phyloP scores from a whole-genome alignment of 805 yeast genomes.

The Kuraishia cidri region DNA sequence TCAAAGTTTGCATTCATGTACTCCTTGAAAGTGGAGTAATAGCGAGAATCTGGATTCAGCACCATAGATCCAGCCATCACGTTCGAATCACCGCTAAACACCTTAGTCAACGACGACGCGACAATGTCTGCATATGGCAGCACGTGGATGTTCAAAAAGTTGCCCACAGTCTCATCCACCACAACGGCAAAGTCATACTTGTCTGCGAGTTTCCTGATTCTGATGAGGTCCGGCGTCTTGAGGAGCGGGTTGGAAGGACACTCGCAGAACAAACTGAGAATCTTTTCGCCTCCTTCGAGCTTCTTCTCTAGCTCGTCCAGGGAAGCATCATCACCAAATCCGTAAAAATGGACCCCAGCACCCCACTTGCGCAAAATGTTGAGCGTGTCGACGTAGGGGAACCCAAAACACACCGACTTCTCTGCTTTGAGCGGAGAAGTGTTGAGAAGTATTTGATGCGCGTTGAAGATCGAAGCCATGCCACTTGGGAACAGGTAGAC shows the following conservation, averaged over 20 bases:
- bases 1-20: slow-evolving; percentile 48
- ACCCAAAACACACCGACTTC: slow-evolving; percentile 90
- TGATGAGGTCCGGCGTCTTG: slow-evolving; percentile 69
- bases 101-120: slow-evolving; percentile 82
- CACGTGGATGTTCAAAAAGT: slow-evolving; percentile 75
- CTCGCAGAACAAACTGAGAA: slow-evolving; percentile 81
- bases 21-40: slow-evolving; percentile 38
- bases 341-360: slow-evolving; percentile 80
- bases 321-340: slow-evolving; percentile 70
- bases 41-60: slow-evolving; percentile 56
- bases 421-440: slow-evolving; percentile 14
- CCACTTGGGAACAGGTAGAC: slow-evolving; percentile 86
- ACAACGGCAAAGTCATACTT: slow-evolving; percentile 70
- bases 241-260: slow-evolving; percentile 93
- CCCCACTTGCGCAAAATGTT: slow-evolving; percentile 86
- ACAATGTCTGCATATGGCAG: slow-evolving; percentile 81
- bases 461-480: slow-evolving; percentile 83
- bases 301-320: slow-evolving; percentile 54
- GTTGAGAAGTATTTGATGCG: slow-evolving; percentile 41
- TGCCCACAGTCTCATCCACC: slow-evolving; percentile 93
- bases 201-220: slow-evolving; percentile 57
- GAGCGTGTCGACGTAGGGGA: slow-evolving; percentile 91
- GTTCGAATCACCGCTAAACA: slow-evolving; percentile 89
- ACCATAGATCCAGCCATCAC: slow-evolving; percentile 92
- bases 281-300: slow-evolving; percentile 54